Evolutionary conservation across 1,284 basidiomycete genomes (phyloP).

Genomic region (Rhodotorula sp.): DNA sequence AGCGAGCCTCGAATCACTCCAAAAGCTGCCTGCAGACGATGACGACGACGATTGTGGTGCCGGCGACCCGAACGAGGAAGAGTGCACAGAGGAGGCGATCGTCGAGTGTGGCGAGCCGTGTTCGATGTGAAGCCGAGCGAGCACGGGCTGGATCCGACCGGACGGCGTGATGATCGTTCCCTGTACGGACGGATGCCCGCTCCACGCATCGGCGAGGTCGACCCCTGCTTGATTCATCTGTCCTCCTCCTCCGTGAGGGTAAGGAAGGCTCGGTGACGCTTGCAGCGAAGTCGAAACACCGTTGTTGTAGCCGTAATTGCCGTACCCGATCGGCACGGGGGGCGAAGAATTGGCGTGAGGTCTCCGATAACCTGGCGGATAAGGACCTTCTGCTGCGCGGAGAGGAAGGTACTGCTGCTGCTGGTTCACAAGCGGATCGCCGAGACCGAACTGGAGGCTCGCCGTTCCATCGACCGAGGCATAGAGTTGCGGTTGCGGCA

Average conservation of each 20-base stretch:
- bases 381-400: not conserved
- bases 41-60: not conserved
- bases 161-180: not conserved
- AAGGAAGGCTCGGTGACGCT: not conserved
- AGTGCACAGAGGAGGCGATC: not conserved
- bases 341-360: conserved; percentile 28
- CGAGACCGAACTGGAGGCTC: too few species aligned
- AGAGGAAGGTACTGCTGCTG: not conserved
- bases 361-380: conserved; percentile 1
- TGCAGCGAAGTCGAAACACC: not conserved
- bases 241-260: not conserved
- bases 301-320: not conserved
- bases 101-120: conserved; percentile 5
- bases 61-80: not conserved
- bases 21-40: not conserved
- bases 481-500: not conserved
- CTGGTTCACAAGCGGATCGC: too few species aligned
- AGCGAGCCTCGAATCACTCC: conserved; percentile 15
- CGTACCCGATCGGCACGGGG: conserved; percentile 1
- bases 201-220: not conserved
- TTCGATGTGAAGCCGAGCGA: conserved; percentile 3
- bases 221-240: not conserved
- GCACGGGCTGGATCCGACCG: not conserved
- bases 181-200: not conserved
- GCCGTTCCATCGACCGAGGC: not conserved